Base-by-base conservation (phyloP, 2,329 filamentous ascomycete genomes). In the Lasiodiplodia sp. region DNA sequence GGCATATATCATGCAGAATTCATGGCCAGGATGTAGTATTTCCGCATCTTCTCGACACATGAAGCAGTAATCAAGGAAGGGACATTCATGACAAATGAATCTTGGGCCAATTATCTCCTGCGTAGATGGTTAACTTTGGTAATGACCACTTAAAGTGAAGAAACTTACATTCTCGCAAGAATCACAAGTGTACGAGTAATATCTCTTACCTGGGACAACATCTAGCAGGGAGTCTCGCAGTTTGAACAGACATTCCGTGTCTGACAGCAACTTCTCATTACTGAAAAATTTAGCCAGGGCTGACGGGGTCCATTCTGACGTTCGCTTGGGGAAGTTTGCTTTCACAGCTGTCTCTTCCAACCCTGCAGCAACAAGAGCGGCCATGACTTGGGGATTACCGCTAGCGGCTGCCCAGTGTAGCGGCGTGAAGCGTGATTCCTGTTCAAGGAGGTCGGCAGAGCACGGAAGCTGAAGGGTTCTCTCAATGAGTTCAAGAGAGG, bases 71-170 rank as follows among this genome's bases (percentile, higher is more conserved):
- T 37, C 28, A 12, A 55, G 6, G 3, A 34, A 55, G 16, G 16
- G 2, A 5, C 52, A 55, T n/a, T 31, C 18, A n/a, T 21, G 7
- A 4, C 52, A 55, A 4, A 31, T 18, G 5, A 55, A 34, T 31
- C 52, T 31, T 8, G 52, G 25, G 2, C 52, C 52, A 10, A 34
- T 12, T 1, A 34, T 55, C 1, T 0, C 1, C 52, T 55, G 4
- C 2, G 2, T 1, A 52, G 7, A n/a, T 8, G 0, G 18, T 44
- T 44, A 55, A 16, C 14, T 1, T n/a, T 2, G 1, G 21, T 5
- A 7, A 10, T 34, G 7, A 10, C 11, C 2, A 4, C 28, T 4
- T 2, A 21, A n/a, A n/a, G 28, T 2, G 11, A 10, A 28, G 49
- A 25, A n/a, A 55, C 52, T 18, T n/a, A 55, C 52, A 4, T 4